Base-by-base conservation (phyloP, 805 yeast genomes). In the Ogataea nonfermentans region DNA sequence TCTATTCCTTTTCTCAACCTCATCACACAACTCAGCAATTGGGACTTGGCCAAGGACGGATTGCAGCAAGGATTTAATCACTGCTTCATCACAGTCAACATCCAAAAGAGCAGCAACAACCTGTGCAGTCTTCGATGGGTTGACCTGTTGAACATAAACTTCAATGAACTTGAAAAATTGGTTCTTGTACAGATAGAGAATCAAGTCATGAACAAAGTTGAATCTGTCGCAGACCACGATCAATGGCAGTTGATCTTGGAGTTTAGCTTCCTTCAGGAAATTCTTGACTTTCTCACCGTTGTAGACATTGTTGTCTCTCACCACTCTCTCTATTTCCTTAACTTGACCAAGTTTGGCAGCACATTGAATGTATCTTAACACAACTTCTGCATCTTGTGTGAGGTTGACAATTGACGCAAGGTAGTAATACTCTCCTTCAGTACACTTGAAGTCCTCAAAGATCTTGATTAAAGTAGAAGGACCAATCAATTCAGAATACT, bases 231-330 rank as follows among this genome's bases (percentile, higher is more conserved):
- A 90, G 34, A 93, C 96, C 63, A 95, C 85, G 52, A 95, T 90
- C 65, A 93, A 77, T 34, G 99, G 99, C 47, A 93, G 74, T 70
- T 93, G 99, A 61, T 93, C 98, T 47, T 90, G 90, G 49, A 93
- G 74, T 58, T 85, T 80, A 47, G 91, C 88, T 63, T 93, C 99
- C 67, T 93, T 93, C 69, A 93, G 76, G 67, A 86, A 95, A 70
- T 93, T 93, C 74, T 93, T 93, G 44, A 93, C 98, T 67, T 90
- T 90, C 64, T 93, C 99, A 44, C 98, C 95, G 61, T 89, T 91
- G 67, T 91, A 93, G 43, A 88, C 91, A 51, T 79, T 85, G 72
- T 93, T 93, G 61, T 89, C 96, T 64, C 93, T 82, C 37, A 89
- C 96, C 47, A 93, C 79, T 65, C 99, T 81, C 71, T 93, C 99